Percentiles rank a stretch among this genome's conserved stretches.
Conservation (phyloP, 1,284 basidiomycete species). For the Cutaneotrichosporon arboriforme region DNA sequence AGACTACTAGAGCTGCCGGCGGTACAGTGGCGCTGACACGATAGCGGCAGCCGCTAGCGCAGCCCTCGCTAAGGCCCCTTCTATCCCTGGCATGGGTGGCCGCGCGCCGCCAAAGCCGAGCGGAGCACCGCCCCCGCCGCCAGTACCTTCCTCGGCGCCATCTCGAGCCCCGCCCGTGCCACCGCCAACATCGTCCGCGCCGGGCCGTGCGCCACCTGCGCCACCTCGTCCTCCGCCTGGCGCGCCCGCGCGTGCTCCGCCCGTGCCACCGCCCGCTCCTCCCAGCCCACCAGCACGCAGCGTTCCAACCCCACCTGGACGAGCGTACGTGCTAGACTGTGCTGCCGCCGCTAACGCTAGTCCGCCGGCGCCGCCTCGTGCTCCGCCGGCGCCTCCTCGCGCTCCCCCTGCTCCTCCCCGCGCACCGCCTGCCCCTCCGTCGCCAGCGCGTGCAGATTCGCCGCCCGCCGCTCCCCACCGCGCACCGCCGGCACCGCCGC, state of each 20-base stretch:
- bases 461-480: constrained; percentile 10
- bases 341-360: not conserved
- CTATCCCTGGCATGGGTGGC: constrained; percentile 18
- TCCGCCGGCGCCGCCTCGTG: not conserved
- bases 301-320: not conserved
- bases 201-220: constrained; percentile 18
- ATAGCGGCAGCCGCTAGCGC: not conserved
- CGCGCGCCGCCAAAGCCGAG: constrained; percentile 60
- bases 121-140: constrained; percentile 43
- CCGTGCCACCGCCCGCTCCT: constrained; percentile 16
- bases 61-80: constrained; percentile 21
- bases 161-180: constrained; percentile 10
- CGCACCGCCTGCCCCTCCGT: constrained; percentile 12
- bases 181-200: constrained; percentile 8
- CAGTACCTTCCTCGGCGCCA: constrained; percentile 8
- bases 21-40: not conserved
- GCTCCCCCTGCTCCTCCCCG: constrained; percentile 13
- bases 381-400: not conserved
- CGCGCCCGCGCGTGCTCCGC: constrained; percentile 7
- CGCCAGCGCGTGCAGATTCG: too few relatives aligned
- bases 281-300: not conserved
- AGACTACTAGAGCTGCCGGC: too few relatives aligned
- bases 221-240: constrained; percentile 8
- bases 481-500: constrained; percentile 17
- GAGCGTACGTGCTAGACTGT: not conserved